A percentile compares a stretch with the other conserved stretches of the same genome.
phyloP scores from a whole-genome alignment of 352 stramenopile species.

The Phytophthora cryptogea region DNA sequence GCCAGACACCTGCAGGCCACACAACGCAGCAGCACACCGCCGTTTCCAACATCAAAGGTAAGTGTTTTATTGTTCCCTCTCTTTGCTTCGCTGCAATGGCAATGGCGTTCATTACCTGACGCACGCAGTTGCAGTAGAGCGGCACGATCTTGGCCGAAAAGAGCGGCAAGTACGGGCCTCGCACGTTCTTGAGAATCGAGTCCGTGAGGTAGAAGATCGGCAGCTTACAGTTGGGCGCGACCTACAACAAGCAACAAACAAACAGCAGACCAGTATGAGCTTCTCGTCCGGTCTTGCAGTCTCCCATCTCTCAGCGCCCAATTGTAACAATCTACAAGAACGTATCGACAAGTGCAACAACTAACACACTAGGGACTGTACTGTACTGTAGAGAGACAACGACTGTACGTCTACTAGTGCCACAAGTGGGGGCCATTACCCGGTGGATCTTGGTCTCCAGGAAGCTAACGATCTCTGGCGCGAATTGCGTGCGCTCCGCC shows the following conservation, averaged over 20 bases:
- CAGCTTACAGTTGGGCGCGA: conserved; percentile 83
- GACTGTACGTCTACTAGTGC: not conserved
- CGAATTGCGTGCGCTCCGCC: conserved; percentile 74
- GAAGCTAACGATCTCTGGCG: conserved; percentile 86
- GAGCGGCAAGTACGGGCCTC: conserved; percentile 69
- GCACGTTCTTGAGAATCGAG: conserved; percentile 90
- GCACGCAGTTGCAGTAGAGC: conserved; percentile 87
- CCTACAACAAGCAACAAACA: conserved; percentile 36
- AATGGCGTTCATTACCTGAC: conserved; percentile 48
- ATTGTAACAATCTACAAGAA: too few species aligned
- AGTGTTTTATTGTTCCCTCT: conserved; percentile 14
- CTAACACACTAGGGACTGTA: too few species aligned
- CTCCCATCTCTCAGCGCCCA: conserved; percentile 19
- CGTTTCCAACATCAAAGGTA: conserved; percentile 3
- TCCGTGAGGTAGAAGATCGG: conserved; percentile 91
- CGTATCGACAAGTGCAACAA: too few species aligned
- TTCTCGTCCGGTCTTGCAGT: not conserved
- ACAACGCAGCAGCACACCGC: not conserved
- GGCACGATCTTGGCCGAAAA: conserved; percentile 76
- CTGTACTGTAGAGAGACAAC: too few species aligned
- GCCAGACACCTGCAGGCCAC: conserved; percentile 52
- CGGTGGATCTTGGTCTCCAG: conserved; percentile 90
- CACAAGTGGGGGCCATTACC: conserved; percentile 45
- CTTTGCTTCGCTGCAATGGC: not conserved
- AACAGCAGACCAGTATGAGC: conserved; percentile 12